Conservation (phyloP, 2,329 filamentous ascomycete species). For the Pseudogymnoascus sp. region DNA sequence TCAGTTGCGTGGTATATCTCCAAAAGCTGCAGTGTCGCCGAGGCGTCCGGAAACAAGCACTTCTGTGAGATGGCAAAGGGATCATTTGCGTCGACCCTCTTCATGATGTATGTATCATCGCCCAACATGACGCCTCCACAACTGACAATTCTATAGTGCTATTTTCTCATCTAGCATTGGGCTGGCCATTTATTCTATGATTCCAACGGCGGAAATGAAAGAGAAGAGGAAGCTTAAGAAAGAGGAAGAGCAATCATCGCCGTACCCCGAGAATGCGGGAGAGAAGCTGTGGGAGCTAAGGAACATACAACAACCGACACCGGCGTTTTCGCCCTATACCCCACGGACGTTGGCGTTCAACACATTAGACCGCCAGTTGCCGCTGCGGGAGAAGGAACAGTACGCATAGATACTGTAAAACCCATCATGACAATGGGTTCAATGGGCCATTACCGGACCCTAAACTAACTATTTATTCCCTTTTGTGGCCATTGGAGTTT, state of each 20-base stretch:
- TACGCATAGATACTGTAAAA: neutral
- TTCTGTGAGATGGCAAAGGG: slow-evolving; percentile 63
- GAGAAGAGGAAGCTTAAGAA: slow-evolving; percentile 27
- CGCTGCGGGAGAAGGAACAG: slow-evolving; percentile 32
- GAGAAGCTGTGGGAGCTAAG: slow-evolving; percentile 52
- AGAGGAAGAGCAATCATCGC: slow-evolving; percentile 30
- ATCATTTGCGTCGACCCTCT: slow-evolving; percentile 53
- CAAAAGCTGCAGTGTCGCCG: slow-evolving; percentile 57
- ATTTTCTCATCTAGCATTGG: slow-evolving; percentile 52
- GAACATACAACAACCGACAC: slow-evolving; percentile 33
- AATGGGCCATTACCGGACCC: neutral
- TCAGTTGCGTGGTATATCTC: slow-evolving; percentile 67
- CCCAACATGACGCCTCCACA: slow-evolving; percentile 8
- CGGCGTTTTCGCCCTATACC: slow-evolving; percentile 45
- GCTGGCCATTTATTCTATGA: slow-evolving; percentile 47
- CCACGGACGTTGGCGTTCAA: slow-evolving; percentile 62
- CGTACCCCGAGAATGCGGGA: slow-evolving; percentile 31
- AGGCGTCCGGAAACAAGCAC: slow-evolving; percentile 42
- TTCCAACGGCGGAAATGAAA: slow-evolving; percentile 31
- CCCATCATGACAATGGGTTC: neutral
- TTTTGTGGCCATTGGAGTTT: neutral
- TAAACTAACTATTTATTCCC: neutral
- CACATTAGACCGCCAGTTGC: slow-evolving; percentile 50
- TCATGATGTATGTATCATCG: slow-evolving; percentile 55
- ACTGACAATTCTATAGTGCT: slow-evolving; percentile 33